Evolutionary conservation across 2,329 filamentous ascomycete species (phyloP).

Genomic region (Diaporthe caulivora): DNA sequence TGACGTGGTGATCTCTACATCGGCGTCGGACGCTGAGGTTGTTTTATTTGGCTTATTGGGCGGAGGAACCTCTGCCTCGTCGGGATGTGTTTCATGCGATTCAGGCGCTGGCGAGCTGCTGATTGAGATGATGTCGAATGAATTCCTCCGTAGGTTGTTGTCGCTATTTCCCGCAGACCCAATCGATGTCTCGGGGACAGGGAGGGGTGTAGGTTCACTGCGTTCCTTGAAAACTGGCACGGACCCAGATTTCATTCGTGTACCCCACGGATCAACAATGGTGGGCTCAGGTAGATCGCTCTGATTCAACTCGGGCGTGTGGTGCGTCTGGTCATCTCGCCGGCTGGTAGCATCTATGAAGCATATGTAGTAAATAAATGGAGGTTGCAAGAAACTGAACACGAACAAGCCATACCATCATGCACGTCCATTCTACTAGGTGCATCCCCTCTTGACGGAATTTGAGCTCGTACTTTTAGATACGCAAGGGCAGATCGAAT

Average conservation of each 20-base stretch:
- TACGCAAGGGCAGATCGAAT: neutral
- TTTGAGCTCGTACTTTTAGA: neutral
- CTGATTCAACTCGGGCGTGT: neutral
- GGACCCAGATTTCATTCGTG: neutral
- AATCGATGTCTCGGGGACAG: neutral
- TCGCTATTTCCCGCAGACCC: neutral
- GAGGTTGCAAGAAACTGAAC: neutral
- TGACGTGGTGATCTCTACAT: neutral
- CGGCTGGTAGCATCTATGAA: neutral
- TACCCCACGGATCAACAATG: neutral
- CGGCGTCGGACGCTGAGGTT: neutral
- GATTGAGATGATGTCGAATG: constrained; percentile 3
- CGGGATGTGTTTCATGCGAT: neutral
- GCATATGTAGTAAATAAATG: neutral
- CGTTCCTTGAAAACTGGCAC: neutral
- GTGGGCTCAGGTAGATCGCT: neutral
- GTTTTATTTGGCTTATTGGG: neutral
- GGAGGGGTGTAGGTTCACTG: neutral
- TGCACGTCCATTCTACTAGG: neutral
- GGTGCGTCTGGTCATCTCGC: neutral
- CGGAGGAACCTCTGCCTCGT: neutral
- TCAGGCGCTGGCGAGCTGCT: neutral
- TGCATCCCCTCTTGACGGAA: neutral
- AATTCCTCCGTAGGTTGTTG: neutral
- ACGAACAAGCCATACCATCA: constrained; percentile 1